Conservation (phyloP, 352 stramenopile genomes). For the Pythium guiyangense region DNA sequence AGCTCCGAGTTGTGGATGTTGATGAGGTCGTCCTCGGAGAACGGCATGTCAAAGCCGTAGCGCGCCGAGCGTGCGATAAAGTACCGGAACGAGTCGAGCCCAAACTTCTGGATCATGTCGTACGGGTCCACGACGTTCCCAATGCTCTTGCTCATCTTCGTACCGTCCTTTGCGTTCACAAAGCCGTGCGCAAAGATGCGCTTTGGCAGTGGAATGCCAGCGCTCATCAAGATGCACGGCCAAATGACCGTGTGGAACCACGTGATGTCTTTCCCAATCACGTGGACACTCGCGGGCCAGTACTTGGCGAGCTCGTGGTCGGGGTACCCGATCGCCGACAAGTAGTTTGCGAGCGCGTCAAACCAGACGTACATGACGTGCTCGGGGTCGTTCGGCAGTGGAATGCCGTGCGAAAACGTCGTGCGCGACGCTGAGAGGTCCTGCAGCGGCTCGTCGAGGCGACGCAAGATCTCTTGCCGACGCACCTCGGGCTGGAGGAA, state of each 20-base stretch:
- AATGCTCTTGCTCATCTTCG: constrained; percentile 99
- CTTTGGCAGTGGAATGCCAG: constrained; percentile 91
- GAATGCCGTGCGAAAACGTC: constrained; percentile 94
- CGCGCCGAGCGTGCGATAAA: constrained; percentile 89
- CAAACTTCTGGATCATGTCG: constrained; percentile 92
- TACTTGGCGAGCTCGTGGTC: constrained; percentile 70
- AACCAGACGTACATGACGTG: constrained; percentile 99
- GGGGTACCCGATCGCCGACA: constrained; percentile 95
- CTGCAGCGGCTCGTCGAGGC: constrained; percentile 91
- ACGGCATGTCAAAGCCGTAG: constrained; percentile 95
- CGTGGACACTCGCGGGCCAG: constrained; percentile 81
- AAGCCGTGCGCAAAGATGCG: constrained; percentile 97
- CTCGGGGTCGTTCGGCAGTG: constrained; percentile 90
- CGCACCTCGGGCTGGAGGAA: constrained; percentile 97
- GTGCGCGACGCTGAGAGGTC: constrained; percentile 97
- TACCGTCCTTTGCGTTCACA: constrained; percentile 97
- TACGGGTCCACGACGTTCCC: constrained; percentile 98
- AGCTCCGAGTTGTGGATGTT: constrained; percentile 98
- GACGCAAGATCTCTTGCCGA: constrained; percentile 92
- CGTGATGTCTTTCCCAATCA: constrained; percentile 98
- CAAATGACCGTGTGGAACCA: constrained; percentile 99
- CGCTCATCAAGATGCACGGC: constrained; percentile 99
- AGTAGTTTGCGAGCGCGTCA: constrained; percentile 98
- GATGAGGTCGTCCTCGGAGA: constrained; percentile 90
- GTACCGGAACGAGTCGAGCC: constrained; percentile 95